Evolutionary conservation across 2,329 filamentous ascomycete species (phyloP).

Genomic region (Talaromyces amestolkiae): DNA sequence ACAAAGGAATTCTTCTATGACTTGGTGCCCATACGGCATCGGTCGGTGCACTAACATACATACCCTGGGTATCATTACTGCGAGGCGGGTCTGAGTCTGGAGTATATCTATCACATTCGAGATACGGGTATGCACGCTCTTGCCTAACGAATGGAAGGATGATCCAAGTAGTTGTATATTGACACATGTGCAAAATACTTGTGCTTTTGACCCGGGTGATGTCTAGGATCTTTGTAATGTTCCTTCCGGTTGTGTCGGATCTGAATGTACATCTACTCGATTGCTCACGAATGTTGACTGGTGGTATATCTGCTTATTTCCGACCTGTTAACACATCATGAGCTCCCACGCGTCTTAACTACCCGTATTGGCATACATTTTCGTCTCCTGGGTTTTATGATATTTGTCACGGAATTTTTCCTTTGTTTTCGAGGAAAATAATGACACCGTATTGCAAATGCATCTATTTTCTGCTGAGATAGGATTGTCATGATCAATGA

Average conservation of each 20-base stretch:
- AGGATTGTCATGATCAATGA: no score
- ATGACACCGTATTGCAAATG: no score
- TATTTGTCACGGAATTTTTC: background rate
- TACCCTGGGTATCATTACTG: background rate
- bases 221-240: background rate
- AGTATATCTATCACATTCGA: background rate
- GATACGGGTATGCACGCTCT: background rate
- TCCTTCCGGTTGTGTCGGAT: background rate
- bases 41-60: background rate
- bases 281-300: background rate
- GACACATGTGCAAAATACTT: background rate
- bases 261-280: background rate
- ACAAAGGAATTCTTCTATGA: background rate
- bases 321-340: background rate
- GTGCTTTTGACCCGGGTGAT: background rate
- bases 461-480: no score
- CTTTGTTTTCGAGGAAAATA: background rate
- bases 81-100: background rate
- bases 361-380: background rate
- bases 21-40: background rate
- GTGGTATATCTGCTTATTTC: background rate
- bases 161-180: background rate
- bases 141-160: background rate
- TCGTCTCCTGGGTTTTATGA: background rate
- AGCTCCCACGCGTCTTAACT: background rate